Evolutionary conservation across 148 eudicot species (phyloP).

Genomic region (Selenicereus undatus): DNA sequence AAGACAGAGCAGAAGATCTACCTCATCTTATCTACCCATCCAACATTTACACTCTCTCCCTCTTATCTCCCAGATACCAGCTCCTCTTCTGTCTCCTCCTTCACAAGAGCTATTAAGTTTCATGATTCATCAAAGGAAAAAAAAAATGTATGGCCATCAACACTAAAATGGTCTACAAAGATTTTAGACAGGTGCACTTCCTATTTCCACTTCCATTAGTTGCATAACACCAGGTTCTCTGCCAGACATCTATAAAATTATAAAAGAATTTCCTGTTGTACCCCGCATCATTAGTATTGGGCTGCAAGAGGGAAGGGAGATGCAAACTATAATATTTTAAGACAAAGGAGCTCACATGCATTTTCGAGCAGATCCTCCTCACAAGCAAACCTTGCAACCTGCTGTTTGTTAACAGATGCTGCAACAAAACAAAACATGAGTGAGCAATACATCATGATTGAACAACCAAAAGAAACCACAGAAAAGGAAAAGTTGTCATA

Average conservation of each 20-base stretch:
- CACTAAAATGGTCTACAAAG: background rate
- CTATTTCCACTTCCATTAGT: background rate
- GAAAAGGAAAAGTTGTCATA: background rate
- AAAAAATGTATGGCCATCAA: background rate
- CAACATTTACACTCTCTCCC: background rate
- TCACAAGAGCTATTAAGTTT: background rate
- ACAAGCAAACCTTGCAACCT: slow-evolving; percentile 51
- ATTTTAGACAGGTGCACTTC: background rate
- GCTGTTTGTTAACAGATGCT: slow-evolving; percentile 57
- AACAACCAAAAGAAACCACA: background rate
- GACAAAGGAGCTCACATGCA: slow-evolving; percentile 47
- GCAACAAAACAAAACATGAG: slow-evolving; percentile 26
- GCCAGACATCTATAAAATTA: background rate
- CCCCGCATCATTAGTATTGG: background rate
- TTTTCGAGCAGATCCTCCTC: slow-evolving; percentile 49
- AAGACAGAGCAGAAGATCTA: background rate
- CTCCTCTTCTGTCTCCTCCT: background rate
- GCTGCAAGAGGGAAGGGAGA: background rate
- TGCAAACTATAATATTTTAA: background rate
- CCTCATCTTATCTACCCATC: background rate
- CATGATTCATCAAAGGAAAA: too few species aligned
- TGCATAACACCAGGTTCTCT: background rate
- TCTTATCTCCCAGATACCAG: background rate
- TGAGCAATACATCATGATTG: slow-evolving; percentile 3
- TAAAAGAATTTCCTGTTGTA: background rate